Percentiles rank a stretch among this genome's conserved stretches.
Conservation (phyloP, 176 grass and related monocot species). For the Alloteropsis semialata region DNA sequence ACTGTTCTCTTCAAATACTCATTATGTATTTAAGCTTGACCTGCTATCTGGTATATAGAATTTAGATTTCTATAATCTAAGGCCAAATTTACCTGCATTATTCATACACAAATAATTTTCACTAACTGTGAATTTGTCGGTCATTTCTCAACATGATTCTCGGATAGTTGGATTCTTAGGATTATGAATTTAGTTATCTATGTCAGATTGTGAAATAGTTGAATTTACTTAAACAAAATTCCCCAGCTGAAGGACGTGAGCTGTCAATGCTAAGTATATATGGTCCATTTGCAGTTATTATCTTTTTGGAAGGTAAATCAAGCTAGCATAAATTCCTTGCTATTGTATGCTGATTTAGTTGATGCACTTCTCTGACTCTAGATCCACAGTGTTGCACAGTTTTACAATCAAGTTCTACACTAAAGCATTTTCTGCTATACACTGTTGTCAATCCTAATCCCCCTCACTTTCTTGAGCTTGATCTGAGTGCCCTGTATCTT, state of each 20-base stretch:
- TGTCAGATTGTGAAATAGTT: not conserved
- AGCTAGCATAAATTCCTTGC: not conserved
- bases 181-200: not conserved
- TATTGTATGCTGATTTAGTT: not conserved
- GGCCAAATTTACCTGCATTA: not conserved
- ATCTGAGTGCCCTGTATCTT: not conserved
- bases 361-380: not conserved
- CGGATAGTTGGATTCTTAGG: not conserved
- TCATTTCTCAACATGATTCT: not conserved
- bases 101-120: not conserved
- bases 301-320: conserved; percentile 5
- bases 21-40: not conserved
- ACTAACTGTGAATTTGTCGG: not conserved
- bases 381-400: not conserved
- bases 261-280: not conserved
- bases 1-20: not conserved
- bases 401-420: not conserved
- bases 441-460: not conserved
- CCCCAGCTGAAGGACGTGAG: not conserved
- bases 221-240: not conserved
- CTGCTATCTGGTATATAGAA: not conserved
- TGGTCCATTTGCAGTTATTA: not conserved
- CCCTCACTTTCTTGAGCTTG: not conserved
- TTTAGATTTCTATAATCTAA: not conserved
- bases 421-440: not conserved